Percentiles rank a stretch among this genome's conserved stretches.
phyloP scores from a whole-genome alignment of 192 early-diverging fungal genomes.

The Coemansia sp. region DNA sequence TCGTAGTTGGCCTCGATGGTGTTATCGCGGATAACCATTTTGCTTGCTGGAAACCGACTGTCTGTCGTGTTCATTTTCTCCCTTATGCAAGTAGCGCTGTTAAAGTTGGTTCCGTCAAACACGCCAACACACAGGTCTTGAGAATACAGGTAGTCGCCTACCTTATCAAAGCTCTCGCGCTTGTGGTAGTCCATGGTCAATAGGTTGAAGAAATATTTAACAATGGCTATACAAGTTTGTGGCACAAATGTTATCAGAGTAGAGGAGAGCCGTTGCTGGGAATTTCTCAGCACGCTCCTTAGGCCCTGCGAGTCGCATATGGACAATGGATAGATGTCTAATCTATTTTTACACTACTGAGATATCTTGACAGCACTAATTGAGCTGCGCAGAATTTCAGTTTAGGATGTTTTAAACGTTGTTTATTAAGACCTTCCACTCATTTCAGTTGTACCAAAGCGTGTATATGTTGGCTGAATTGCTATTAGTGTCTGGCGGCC shows the following conservation, averaged over 20 bases:
- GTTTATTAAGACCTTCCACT: background rate
- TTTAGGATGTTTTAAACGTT: background rate
- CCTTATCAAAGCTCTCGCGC: slow-evolving; percentile 25
- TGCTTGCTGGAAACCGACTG: slow-evolving; percentile 6
- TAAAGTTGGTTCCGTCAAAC: slow-evolving; percentile 41
- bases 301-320: background rate
- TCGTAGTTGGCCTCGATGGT: slow-evolving; percentile 15
- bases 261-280: background rate
- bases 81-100: slow-evolving; percentile 40
- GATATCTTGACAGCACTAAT: background rate
- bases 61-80: slow-evolving; percentile 16
- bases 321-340: background rate
- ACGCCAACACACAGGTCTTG: slow-evolving; percentile 49
- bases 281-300: background rate
- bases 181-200: background rate
- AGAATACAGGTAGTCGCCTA: slow-evolving; percentile 44
- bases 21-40: slow-evolving; percentile 45
- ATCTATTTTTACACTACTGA: slow-evolving; percentile 2
- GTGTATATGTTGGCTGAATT: too few species aligned
- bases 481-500: background rate
- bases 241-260: slow-evolving; percentile 11
- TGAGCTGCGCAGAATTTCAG: background rate
- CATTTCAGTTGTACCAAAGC: too few species aligned
- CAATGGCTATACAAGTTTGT: background rate
- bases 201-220: background rate